Percentiles rank a stretch among this genome's conserved stretches.
phyloP scores from a whole-genome alignment of 179 eudicot genomes.

The Patellifolia procumbens region DNA sequence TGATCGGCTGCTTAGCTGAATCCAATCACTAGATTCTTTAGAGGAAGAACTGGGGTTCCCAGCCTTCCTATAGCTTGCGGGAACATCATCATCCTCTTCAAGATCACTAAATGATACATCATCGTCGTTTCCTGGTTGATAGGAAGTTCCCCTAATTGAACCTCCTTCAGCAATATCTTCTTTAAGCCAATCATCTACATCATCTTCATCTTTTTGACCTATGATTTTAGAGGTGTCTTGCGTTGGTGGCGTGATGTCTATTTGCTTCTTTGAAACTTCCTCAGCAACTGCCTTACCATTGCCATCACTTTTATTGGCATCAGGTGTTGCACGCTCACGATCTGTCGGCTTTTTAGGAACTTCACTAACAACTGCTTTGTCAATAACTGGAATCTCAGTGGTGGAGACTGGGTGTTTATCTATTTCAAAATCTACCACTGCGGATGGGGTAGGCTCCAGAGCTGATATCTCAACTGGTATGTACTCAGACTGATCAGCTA shows the following conservation, averaged over 20 bases:
- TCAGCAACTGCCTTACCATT: slow-evolving; percentile 54
- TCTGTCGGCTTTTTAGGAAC: slow-evolving; percentile 25
- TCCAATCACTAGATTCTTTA: slow-evolving; percentile 26
- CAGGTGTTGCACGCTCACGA: slow-evolving; percentile 26
- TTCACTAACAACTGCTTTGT: slow-evolving; percentile 63
- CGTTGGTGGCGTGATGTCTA: slow-evolving; percentile 19
- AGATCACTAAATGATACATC: slow-evolving; percentile 92
- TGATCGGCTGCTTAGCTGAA: slow-evolving; percentile 10
- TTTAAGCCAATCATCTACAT: slow-evolving; percentile 81
- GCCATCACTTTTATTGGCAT: slow-evolving; percentile 25
- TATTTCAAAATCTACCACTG: slow-evolving; percentile 38
- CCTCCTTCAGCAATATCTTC: slow-evolving; percentile 61
- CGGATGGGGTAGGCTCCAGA: slow-evolving; percentile 26
- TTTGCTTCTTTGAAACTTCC: slow-evolving; percentile 34
- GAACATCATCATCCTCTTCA: slow-evolving; percentile 77
- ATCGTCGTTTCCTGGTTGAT: slow-evolving; percentile 60
- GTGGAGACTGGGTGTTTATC: slow-evolving; percentile 52
- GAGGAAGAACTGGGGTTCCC: slow-evolving; percentile 16
- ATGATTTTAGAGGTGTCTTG: slow-evolving; percentile 28
- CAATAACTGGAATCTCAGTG: slow-evolving; percentile 52
- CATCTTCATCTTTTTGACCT: slow-evolving; percentile 55
- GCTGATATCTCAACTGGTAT: slow-evolving; percentile 35
- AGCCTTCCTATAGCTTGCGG: slow-evolving; percentile 20
- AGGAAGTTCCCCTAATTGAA: slow-evolving; percentile 37
- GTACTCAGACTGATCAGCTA: slow-evolving; percentile 26